Percentiles rank a stretch among this genome's conserved stretches.
Conservation (phyloP, 164 flowering plant species). For the Umbilicus rupestris region DNA sequence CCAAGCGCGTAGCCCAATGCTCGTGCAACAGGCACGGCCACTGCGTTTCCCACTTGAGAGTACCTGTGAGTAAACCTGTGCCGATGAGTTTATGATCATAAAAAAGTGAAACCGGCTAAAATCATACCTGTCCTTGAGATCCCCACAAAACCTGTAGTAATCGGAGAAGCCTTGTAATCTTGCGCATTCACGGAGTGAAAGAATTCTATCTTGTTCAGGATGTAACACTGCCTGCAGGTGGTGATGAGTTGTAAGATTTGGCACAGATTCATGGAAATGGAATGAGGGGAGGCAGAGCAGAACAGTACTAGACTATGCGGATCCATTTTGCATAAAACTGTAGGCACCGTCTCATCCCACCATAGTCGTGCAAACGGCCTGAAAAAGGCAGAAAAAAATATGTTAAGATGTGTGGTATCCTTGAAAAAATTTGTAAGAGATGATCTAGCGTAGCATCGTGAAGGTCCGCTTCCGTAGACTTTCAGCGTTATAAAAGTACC, state of each 20-base stretch:
- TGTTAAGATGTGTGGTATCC: neutral
- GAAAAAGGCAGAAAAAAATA: neutral
- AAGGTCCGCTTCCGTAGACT: too few species aligned
- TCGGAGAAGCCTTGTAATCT: constrained; percentile 65
- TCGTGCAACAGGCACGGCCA: constrained; percentile 60
- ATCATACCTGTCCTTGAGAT: constrained; percentile 38
- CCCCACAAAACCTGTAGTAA: constrained; percentile 36
- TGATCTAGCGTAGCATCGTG: too few species aligned
- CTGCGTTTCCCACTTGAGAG: constrained; percentile 83
- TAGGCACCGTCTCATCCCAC: constrained; percentile 69
- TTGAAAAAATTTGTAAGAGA: neutral
- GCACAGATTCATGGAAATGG: neutral
- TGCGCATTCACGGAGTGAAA: constrained; percentile 76
- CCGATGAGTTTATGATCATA: neutral
- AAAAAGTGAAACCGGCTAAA: neutral
- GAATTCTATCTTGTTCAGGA: constrained; percentile 74
- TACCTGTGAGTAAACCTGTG: constrained; percentile 29
- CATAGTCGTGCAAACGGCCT: constrained; percentile 61
- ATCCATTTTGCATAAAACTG: constrained; percentile 34
- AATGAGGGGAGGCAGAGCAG: neutral
- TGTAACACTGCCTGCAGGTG: constrained; percentile 33
- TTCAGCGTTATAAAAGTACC: neutral
- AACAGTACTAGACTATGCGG: constrained; percentile 30
- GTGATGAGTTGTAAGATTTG: constrained; percentile 1
- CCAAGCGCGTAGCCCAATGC: constrained; percentile 77